Conservation (phyloP, 768 basidiomycete species). For the Pholiota conissans region DNA sequence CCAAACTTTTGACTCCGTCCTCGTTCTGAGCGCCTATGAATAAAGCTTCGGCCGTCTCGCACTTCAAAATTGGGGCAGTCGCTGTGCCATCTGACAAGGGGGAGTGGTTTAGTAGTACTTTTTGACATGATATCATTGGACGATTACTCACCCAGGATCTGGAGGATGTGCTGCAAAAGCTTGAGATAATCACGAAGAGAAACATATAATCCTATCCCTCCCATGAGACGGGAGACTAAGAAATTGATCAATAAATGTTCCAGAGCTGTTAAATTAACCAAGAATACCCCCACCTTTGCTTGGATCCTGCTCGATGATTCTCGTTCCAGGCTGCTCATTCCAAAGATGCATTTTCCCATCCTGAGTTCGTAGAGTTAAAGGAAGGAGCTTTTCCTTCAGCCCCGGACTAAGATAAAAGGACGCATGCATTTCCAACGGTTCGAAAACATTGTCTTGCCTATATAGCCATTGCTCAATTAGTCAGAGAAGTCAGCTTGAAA, state of each 20-base stretch:
- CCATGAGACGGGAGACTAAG: conserved; percentile 23
- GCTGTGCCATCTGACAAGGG: not conserved
- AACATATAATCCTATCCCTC: conserved; percentile 25
- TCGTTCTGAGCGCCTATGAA: not conserved
- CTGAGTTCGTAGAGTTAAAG: conserved; percentile 18
- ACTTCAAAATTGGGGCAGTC: not conserved
- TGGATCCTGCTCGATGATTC: conserved; percentile 24
- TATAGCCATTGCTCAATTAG: too few species aligned
- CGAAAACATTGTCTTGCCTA: conserved; percentile 30
- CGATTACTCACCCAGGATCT: conserved; percentile 23
- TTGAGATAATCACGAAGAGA: conserved; percentile 27
- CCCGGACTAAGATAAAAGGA: conserved; percentile 29
- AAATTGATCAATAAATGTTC: not conserved
- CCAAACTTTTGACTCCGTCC: not conserved
- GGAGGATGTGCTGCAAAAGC: conserved; percentile 28
- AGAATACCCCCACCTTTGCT: conserved; percentile 20
- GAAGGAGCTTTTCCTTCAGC: conserved; percentile 17
- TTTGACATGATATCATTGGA: not conserved
- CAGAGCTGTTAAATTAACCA: not conserved
- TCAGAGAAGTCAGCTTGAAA: too few species aligned
- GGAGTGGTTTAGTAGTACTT: not conserved
- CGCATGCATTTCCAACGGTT: conserved; percentile 25
- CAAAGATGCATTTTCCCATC: conserved; percentile 19
- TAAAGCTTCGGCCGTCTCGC: not conserved
- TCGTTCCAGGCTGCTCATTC: conserved; percentile 8